Base-by-base conservation (phyloP, 805 yeast species). In the Candida glaebosa region DNA sequence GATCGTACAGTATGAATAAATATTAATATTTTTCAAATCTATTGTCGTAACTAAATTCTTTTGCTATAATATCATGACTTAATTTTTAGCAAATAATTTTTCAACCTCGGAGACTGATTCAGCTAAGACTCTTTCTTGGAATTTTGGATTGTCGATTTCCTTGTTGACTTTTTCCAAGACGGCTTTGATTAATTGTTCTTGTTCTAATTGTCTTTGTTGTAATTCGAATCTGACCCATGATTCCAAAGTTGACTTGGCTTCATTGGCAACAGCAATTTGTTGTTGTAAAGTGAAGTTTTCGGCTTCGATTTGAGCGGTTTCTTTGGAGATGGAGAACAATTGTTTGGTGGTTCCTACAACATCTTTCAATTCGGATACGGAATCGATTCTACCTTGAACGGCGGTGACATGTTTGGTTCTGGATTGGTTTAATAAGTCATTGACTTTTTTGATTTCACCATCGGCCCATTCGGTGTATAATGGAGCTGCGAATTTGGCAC, bases 221-320 rank as follows among this genome's bases (percentile, higher is more conserved):
- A 87, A 84, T 78, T 93, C 99, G 71, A 86, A 87, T 81, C 98
- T 87, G 58, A 90, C 97, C 99, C 99, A 93, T 12, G 98, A 88
- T 73, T 93, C 99, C 64, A 93, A 81, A 47, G 91, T 96, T 44
- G 93, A 73, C 76, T 86, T 89, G 61, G 98, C 98, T 77, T 89
- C 96, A 49, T 74, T 57, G 44, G 95, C 91, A 53, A 89, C 79
- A 49, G 82, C 89, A 53, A 87, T 89, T 63, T 82, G 71, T 78
- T 93, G 99, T 76, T 89, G 85, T 67, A 87, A 80, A 74, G 87
- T 95, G 61, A 90, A 93, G 43, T 91, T 81, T 72, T 88, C 80
- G 51, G 96, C 95, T 79, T 93, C 99, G 61, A 90, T 79, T 73
- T 85, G 79, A 54, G 95, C 96, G 49, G 99, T 91, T 75, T 93